A percentile compares a stretch with the other conserved stretches of the same genome.
These are phyloP conservation scores for Scheffersomyces amazonensis DNA, from an alignment of 805 yeast genomes.

Conservation along the genomic window DNA sequence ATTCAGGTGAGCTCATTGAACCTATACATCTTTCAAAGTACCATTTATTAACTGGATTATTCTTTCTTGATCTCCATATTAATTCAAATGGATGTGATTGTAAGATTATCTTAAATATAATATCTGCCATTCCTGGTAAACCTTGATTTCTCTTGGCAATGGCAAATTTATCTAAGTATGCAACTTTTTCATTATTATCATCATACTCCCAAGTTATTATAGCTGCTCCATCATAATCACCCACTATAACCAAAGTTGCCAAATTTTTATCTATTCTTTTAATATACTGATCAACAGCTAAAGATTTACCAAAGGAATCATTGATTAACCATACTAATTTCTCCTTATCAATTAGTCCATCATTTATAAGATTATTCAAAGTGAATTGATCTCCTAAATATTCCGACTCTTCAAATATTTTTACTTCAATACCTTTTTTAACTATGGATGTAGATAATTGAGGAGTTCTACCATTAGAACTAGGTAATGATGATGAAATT, in stretches of 20 bases:
- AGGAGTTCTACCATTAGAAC: constrained; percentile 51
- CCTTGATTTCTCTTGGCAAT: constrained; percentile 84
- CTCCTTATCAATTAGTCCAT: constrained; percentile 47
- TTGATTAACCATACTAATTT: constrained; percentile 64
- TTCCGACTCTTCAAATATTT: constrained; percentile 31
- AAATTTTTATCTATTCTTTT: constrained; percentile 60
- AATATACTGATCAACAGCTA: constrained; percentile 69
- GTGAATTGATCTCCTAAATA: constrained; percentile 33
- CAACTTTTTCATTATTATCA: constrained; percentile 34
- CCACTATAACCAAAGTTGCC: constrained; percentile 80
- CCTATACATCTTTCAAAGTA: constrained; percentile 89
- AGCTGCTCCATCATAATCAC: constrained; percentile 95
- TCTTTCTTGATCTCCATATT: constrained; percentile 85
- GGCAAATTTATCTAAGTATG: constrained; percentile 93
- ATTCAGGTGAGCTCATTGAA: constrained; percentile 38
- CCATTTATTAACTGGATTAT: constrained; percentile 96
- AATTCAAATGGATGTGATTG: constrained; percentile 68
- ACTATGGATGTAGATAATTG: constrained; percentile 73
- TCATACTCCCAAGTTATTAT: constrained; percentile 77
- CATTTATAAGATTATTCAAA: constrained; percentile 33
- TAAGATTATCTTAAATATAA: constrained; percentile 78
- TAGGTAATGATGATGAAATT: constrained; percentile 87
- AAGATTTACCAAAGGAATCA: constrained; percentile 69
- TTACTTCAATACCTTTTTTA: constrained; percentile 68
- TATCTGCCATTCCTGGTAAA: constrained; percentile 88